These are phyloP conservation scores for Trichothecium roseum DNA, from an alignment of 2,329 filamentous ascomycete species.

Conservation along the genomic window DNA sequence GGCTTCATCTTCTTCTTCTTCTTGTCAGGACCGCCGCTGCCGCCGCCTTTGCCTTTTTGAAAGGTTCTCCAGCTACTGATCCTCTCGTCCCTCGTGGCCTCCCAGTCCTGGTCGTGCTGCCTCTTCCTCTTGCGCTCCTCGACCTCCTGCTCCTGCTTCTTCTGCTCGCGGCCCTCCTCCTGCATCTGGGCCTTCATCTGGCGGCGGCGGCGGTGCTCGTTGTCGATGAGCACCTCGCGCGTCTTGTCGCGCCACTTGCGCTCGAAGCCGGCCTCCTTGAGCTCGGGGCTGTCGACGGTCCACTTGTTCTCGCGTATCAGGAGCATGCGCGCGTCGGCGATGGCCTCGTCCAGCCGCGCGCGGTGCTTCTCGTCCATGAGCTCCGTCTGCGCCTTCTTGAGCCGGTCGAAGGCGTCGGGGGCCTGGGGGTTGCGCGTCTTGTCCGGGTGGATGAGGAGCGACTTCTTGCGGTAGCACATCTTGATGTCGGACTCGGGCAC, in stretches of 20 bases:
- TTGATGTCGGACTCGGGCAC: conserved; percentile 97
- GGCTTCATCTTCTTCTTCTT: conserved; percentile 62
- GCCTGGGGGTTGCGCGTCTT: conserved; percentile 87
- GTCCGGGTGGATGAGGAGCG: conserved; percentile 97
- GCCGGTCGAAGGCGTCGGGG: conserved; percentile 89
- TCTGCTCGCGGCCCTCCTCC: conserved; percentile 86
- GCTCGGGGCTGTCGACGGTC: conserved; percentile 78
- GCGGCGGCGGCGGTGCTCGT: conserved; percentile 72
- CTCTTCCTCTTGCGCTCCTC: conserved; percentile 75
- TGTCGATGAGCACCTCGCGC: conserved; percentile 81
- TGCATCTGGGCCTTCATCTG: conserved; percentile 93
- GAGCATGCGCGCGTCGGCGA: conserved; percentile 90
- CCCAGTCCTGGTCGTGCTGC: conserved; percentile 92
- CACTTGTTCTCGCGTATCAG: conserved; percentile 91
- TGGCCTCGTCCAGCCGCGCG: conserved; percentile 79
- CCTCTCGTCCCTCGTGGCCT: conserved; percentile 78
- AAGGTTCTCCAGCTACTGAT: conserved; percentile 94
- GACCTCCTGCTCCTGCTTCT: conserved; percentile 73
- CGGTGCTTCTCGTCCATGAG: conserved; percentile 93
- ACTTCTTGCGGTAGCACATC: conserved; percentile 86
- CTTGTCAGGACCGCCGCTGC: conserved; percentile 31
- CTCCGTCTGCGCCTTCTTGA: conserved; percentile 88
- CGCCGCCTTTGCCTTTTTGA: conserved; percentile 57
- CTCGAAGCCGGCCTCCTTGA: conserved; percentile 74
- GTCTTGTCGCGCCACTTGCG: conserved; percentile 85